Base-by-base conservation (phyloP, 441 rosid genomes). In the Croton setiger region DNA sequence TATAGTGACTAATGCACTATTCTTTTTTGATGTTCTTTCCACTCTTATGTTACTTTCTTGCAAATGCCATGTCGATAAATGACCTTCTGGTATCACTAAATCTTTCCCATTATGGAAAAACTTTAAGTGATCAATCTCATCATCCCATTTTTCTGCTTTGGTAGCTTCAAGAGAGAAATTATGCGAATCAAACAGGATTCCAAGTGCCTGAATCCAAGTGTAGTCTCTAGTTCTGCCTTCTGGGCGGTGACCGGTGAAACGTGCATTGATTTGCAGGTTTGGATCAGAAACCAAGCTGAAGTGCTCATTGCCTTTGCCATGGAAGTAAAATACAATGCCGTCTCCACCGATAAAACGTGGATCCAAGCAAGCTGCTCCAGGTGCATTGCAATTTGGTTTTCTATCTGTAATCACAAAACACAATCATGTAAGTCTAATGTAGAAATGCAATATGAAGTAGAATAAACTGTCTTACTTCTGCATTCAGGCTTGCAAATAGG, bases 151-250 rank as follows among this genome's bases (percentile, higher is more conserved):
- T 20, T 81, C 82, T 21, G 89, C 73, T 70, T 64, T 74, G 0
- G 80, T 72, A 36, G 95, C 96, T 76, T 88, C 90, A 0, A 90
- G 78, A 45, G 93, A 84, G 80, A 90, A 88, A 39, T 73, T 78
- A 52, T 83, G 74, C 5, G 89, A 73, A 66, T 78, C 75, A 60
- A 82, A 90, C 66, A 92, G 82, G 83, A 92, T 53, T 27, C 98
- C 97, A 0, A 88, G 83, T 41, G 96, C 86, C 73, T 90, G 96
- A 69, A 92, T 85, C 98, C 96, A 92, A 23, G 98, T 90, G 56
- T 80, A 88, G 84, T 90, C 95, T 60, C 93, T 72, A 61, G 79
- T 64, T 18, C 93, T 74, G 18, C 88, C 86, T 17, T 72, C 77
- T 2, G 90, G 93, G 64, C 92, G 74, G 23, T 68, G 93, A 56